Percentiles rank a stretch among this genome's conserved stretches.
phyloP scores from a whole-genome alignment of 2,329 filamentous ascomycete genomes.

The Epichloe aotearoae region DNA sequence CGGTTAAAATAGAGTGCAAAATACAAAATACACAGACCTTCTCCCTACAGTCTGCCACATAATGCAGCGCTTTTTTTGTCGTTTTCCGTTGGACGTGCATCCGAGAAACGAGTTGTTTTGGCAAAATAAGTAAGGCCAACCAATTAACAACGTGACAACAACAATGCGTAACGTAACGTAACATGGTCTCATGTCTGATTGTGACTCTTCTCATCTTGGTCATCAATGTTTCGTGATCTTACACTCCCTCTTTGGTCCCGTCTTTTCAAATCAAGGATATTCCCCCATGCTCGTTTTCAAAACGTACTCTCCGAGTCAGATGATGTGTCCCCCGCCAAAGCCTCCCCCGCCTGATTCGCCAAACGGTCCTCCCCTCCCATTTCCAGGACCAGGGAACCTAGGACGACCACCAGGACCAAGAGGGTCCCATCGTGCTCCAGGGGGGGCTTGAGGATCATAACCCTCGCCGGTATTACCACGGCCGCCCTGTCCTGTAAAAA shows the following conservation, averaged over 20 bases:
- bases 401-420: constrained; percentile 52
- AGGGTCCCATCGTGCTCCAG: constrained; percentile 86
- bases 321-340: constrained; percentile 20
- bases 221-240: background rate
- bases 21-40: background rate
- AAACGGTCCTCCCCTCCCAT: constrained; percentile 25
- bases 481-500: constrained; percentile 51
- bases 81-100: no score
- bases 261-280: background rate
- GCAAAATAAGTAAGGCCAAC: no score
- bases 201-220: background rate
- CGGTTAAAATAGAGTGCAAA: background rate
- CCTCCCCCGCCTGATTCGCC: constrained; percentile 24
- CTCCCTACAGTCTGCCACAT: background rate
- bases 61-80: no score
- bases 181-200: background rate
- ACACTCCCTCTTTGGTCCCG: background rate
- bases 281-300: no score
- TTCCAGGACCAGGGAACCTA: constrained; percentile 31
- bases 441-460: constrained; percentile 63
- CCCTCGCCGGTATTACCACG: constrained; percentile 22
- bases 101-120: no score
- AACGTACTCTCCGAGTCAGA: constrained; percentile 10
- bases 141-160: background rate
- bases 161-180: no score